Conservation (phyloP, 2,329 filamentous ascomycete species). For the Aspergillus sclerotialis region DNA sequence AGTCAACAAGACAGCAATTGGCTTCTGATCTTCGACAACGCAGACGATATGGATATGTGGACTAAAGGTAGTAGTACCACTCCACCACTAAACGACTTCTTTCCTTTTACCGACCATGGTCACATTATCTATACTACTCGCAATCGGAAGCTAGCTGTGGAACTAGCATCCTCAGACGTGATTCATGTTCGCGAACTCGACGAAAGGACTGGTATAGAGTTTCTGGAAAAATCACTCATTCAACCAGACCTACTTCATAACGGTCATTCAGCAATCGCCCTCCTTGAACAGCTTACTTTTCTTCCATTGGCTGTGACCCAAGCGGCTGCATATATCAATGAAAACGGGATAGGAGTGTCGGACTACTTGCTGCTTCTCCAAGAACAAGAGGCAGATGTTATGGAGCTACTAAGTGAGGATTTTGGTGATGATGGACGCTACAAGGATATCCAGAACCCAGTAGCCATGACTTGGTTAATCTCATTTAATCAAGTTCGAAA, state of each 20-base stretch:
- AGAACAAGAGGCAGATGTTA: constrained; percentile 3
- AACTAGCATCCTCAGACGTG: constrained; percentile 5
- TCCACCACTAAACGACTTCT: constrained; percentile 4
- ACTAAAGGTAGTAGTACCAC: constrained; percentile 1
- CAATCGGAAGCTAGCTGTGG: constrained; percentile 7
- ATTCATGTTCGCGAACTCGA: constrained; percentile 5
- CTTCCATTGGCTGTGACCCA: constrained; percentile 10
- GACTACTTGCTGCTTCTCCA: constrained; percentile 6
- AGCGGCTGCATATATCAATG: constrained; percentile 11
- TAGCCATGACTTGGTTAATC: constrained; percentile 9
- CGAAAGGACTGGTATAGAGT: neutral
- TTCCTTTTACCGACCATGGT: constrained; percentile 12
- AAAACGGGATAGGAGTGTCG: constrained; percentile 1
- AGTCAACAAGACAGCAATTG: constrained; percentile 10
- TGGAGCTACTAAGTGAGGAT: constrained; percentile 7
- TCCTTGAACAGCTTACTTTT: constrained; percentile 7
- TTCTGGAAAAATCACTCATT: constrained; percentile 4
- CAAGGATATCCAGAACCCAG: constrained; percentile 6
- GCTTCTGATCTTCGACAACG: constrained; percentile 21
- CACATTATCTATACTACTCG: constrained; percentile 14
- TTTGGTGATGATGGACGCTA: constrained; percentile 11
- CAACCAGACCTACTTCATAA: constrained; percentile 1
- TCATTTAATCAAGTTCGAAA: constrained; percentile 11
- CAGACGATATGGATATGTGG: constrained; percentile 16
- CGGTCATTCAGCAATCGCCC: neutral